Base-by-base conservation (phyloP, 106 monocot species). In the Phalaenopsis aphrodite region DNA sequence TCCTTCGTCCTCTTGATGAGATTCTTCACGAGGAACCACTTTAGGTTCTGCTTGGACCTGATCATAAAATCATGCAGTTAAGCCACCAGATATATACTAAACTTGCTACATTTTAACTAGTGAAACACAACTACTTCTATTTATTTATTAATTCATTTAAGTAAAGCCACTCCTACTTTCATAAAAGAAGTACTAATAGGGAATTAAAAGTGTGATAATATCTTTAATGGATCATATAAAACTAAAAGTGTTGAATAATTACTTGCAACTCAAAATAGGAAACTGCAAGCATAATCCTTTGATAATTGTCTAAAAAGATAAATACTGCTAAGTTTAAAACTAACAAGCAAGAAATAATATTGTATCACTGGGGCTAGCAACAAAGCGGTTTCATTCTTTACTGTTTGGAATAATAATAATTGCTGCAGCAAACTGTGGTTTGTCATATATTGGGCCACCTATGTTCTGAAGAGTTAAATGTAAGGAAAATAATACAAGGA, bases 11-110 rank as follows among this genome's bases (percentile, higher is more conserved):
- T 79, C 49, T 47, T 12, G 16, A 79, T 81, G 37, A 81, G 46
- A 43, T 36, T 82, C 56, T 18, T 23, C 49, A 37, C 55, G 52
- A 49, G 7, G 5, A 55, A 12, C 82, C 78, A 77, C 84, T 48
- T 79, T 14, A 9, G 69, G 14, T 36, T 21, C 69, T 55, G 37
- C 76, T 24, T 78, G 55, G 66, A 76, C 68, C 89, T 87, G 81
- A 61, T 69, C n/a, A 71, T 30, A 30, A 80, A 42, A 58, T 45
- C 15, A 81, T 52, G 16, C 24, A 76, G 55, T 37, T 19, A 21
- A 21, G 21, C 2, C 4, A 61, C 61, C 61, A 61, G 21, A n/a
- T n/a, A 56, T 41, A 72, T 72, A 4, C 69, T 43, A 45, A 74
- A 42, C 74, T 74, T 45, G 42, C 43, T 74, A 18, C 7, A 19